Percentiles rank a stretch among this genome's conserved stretches.
phyloP scores from a whole-genome alignment of 2,329 filamentous ascomycete species.

The Talaromyces marneffei region DNA sequence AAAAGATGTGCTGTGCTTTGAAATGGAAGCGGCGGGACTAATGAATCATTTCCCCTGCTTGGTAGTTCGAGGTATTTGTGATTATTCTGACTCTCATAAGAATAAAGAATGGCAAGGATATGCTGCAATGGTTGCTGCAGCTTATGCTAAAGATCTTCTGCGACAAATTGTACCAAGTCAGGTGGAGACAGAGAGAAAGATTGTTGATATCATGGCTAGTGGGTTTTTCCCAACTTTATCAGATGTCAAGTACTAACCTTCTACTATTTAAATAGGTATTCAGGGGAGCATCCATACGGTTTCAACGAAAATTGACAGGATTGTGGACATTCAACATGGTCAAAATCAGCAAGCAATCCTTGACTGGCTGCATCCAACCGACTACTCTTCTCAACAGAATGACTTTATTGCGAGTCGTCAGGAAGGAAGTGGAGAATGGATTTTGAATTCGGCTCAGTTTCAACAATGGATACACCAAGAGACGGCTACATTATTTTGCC shows the following conservation, averaged over 20 bases:
- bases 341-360: slow-evolving; percentile 4
- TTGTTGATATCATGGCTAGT: slow-evolving; percentile 19
- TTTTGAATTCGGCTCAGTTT: slow-evolving; percentile 14
- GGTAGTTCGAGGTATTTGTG: slow-evolving; percentile 38
- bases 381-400: slow-evolving; percentile 9
- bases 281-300: not conserved
- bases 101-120: slow-evolving; percentile 20
- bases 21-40: slow-evolving; percentile 28
- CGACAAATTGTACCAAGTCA: slow-evolving; percentile 1
- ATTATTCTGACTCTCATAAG: slow-evolving; percentile 38
- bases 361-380: slow-evolving; percentile 7
- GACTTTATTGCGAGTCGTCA: slow-evolving; percentile 6
- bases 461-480: slow-evolving; percentile 12
- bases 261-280: not conserved
- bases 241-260: not conserved
- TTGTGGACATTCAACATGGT: slow-evolving; percentile 2
- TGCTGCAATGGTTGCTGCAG: slow-evolving; percentile 28
- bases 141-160: slow-evolving; percentile 21
- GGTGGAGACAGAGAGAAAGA: slow-evolving; percentile 33
- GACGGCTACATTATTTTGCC: slow-evolving; percentile 30
- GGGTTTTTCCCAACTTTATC: not conserved
- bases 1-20: slow-evolving; percentile 21
- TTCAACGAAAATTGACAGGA: not conserved
- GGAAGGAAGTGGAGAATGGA: slow-evolving; percentile 15
- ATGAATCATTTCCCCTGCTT: slow-evolving; percentile 32